Base-by-base conservation (phyloP, 441 rosid species). In the Erodium trifolium region DNA sequence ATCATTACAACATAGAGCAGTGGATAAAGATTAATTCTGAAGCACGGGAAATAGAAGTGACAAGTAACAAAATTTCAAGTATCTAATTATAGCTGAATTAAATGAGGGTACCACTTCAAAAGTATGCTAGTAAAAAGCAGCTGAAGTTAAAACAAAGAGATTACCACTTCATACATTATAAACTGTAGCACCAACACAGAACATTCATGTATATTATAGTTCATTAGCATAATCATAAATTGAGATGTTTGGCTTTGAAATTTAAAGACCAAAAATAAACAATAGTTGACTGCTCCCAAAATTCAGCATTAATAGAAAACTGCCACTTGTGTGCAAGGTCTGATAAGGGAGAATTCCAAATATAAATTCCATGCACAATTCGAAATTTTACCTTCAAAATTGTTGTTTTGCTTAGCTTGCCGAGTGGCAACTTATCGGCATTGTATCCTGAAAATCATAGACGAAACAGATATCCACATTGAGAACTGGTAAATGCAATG, bases 391-490 rank as follows among this genome's bases (percentile, higher is more conserved):
- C 97, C 96, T 86, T 93, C 73, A 79, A 72, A 69, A 93, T 84
- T 64, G 89, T 90, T 67, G 90, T 74, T 85, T 82, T 89, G 87
- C 98, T 93, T 72, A 93, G 84, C 82, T 87, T 93, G 29, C 98
- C 98, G 49, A 93, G 98, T 29, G 98, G 98, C 83, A 93, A 76
- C 82, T 88, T 93, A 71, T 88, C 85, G 78, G 94, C 96, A 74
- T 93, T 87, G 74, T 90, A 89, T 73, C 98, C 97, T 93, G 70
- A 70, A 78, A n/a, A 67, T 43, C 72, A 70, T 34, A 45, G 7
- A 71, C 29, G 49, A 35, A 70, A 70, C 17, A 72, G 65, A 31
- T 0, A 37, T 45, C 65, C 19, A 43, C 72, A 45, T 37, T 60
- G 43, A 68, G 14, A 63, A 43, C 65, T 19, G 49, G 63, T 45